Evolutionary conservation across 768 basidiomycete species (phyloP).

Genomic region (Tephrocybe rancida): DNA sequence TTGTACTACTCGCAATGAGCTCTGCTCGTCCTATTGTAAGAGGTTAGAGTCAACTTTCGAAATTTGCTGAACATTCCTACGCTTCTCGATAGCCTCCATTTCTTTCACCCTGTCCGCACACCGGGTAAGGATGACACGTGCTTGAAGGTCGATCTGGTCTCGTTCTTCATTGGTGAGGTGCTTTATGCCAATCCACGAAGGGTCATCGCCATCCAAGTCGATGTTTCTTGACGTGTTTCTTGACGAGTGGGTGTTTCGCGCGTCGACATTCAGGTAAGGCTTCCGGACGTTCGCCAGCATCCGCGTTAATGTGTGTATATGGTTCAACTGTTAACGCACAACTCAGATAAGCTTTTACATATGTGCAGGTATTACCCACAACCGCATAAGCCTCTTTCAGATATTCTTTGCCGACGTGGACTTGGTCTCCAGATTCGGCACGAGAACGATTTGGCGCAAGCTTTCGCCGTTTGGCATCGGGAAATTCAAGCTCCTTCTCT

Average conservation of each 20-base stretch:
- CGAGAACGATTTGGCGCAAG: constrained; percentile 29
- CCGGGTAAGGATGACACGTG: constrained; percentile 79
- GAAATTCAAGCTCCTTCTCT: constrained; percentile 42
- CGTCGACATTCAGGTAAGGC: constrained; percentile 84
- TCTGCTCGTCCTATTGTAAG: constrained; percentile 60
- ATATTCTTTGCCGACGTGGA: constrained; percentile 63
- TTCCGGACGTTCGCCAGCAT: constrained; percentile 80
- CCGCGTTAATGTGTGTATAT: constrained; percentile 67
- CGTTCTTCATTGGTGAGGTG: constrained; percentile 88
- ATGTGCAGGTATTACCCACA: constrained; percentile 33
- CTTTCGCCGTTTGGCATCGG: constrained; percentile 57
- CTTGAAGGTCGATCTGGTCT: constrained; percentile 94
- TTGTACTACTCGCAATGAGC: constrained; percentile 62
- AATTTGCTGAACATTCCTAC: constrained; percentile 43
- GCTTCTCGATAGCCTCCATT: constrained; percentile 87
- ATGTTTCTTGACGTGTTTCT: constrained; percentile 55
- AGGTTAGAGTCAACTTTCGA: constrained; percentile 8
- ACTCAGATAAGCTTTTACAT: background rate
- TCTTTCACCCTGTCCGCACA: constrained; percentile 87
- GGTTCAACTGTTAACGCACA: constrained; percentile 55
- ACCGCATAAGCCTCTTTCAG: constrained; percentile 76
- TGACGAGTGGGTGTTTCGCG: constrained; percentile 51
- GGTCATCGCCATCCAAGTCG: constrained; percentile 49
- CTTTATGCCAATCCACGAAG: constrained; percentile 65
- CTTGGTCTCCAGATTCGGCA: constrained; percentile 36